These are phyloP conservation scores for Jaenimonas drosophilae DNA, from an alignment of 208 protist species.

Conservation along the genomic window DNA sequence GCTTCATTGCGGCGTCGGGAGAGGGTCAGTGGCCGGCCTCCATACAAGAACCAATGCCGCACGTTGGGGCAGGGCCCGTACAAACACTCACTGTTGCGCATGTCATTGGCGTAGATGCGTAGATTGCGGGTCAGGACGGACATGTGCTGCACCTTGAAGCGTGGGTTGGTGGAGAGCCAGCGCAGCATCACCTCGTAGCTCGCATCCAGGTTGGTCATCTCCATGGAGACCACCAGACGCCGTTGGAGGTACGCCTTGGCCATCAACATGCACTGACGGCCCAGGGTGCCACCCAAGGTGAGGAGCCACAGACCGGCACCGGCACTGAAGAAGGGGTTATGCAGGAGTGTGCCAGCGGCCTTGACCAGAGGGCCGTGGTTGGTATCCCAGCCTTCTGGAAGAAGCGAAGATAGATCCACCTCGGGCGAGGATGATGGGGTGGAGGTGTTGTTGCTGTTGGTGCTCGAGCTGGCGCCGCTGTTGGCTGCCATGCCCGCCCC, in stretches of 20 bases:
- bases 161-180: conserved; percentile 57
- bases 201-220: conserved; percentile 70
- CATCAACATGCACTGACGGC: conserved; percentile 21
- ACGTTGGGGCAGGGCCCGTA: conserved; percentile 70
- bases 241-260: conserved; percentile 35
- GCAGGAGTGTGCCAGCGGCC: conserved; percentile 27
- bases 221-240: conserved; percentile 73
- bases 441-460: no score
- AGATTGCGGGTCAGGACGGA: conserved; percentile 50
- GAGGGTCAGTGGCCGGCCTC: conserved; percentile 54
- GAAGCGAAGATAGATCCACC: conserved; percentile 41
- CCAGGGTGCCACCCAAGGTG: conserved; percentile 53
- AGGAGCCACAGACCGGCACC: conserved; percentile 80
- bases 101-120: conserved; percentile 62
- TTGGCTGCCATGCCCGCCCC: no score
- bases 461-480: no score
- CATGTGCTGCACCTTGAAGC: conserved; percentile 72
- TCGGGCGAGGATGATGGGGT: no score
- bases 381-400: conserved; percentile 45
- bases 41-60: conserved; percentile 79
- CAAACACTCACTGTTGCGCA: conserved; percentile 33
- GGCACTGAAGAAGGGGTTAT: conserved; percentile 85
- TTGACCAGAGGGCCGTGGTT: conserved; percentile 27
- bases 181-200: conserved; percentile 81
- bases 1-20: conserved; percentile 62